Percentiles rank a stretch among this genome's conserved stretches.
phyloP scores from a whole-genome alignment of 192 early-diverging fungal species.

The Podila verticillata region DNA sequence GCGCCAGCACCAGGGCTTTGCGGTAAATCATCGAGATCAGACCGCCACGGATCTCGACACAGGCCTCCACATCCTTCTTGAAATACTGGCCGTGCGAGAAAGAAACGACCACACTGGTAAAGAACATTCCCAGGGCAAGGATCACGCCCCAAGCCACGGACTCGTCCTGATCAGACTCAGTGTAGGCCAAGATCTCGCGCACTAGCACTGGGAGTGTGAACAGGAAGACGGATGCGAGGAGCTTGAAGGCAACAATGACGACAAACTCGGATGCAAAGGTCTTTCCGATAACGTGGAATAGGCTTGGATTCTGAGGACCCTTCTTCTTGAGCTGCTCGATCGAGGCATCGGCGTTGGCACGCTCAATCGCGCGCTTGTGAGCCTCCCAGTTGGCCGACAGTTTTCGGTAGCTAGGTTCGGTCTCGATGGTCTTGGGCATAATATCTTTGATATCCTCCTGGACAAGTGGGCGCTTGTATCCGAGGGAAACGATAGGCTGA shows the following conservation, averaged over 20 bases:
- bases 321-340: background rate
- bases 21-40: constrained; percentile 82
- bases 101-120: constrained; percentile 2
- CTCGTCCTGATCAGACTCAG: constrained; percentile 12
- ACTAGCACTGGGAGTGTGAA: constrained; percentile 19
- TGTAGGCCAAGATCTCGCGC: constrained; percentile 17
- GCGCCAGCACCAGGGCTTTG: constrained; percentile 82
- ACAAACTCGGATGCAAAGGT: constrained; percentile 1
- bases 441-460: constrained; percentile 13
- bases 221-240: background rate
- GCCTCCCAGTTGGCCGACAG: constrained; percentile 13
- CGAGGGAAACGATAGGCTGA: constrained; percentile 10
- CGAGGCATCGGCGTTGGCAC: background rate
- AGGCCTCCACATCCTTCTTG: constrained; percentile 58
- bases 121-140: constrained; percentile 17
- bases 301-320: background rate
- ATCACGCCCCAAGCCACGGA: constrained; percentile 7
- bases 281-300: constrained; percentile 16
- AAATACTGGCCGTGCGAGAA: background rate
- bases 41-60: constrained; percentile 72
- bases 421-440: constrained; percentile 7
- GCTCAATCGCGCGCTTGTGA: background rate
- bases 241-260: background rate
- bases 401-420: background rate
- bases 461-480: constrained; percentile 12